Evolutionary conservation across 1,284 basidiomycete species (phyloP), one percentile per base, ranked within the genome.

Genomic region (Porogramme epimiltina): DNA sequence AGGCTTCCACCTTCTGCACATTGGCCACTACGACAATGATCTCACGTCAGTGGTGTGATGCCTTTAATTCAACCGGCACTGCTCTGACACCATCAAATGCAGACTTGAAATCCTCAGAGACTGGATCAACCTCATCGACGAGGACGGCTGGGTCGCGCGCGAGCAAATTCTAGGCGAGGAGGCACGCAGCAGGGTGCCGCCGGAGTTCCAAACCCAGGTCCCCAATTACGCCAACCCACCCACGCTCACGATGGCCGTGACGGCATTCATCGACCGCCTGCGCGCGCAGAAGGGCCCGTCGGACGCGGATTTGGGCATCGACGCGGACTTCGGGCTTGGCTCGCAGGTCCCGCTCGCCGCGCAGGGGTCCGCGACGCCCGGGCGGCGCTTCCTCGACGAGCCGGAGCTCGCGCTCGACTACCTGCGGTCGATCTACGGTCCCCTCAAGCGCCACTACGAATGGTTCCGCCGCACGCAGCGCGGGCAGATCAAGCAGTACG

Each of bases 141-240:
- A 91, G 25, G 84, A 97, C 61, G 95, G 95, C 2, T 98, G 95
- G 95, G 90, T 98, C 45, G 95, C 87, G 2, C 81, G 95, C 18
- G 95, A 98, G 71, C 95, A 98, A 68, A 97, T 97, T 54, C 79
- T 98, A 0, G 95, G 95, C 8, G 94, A 95, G 59, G 95, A 98
- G 73, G 94, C 95, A 3, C 82, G 95, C 38, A 95, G 91, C 76
- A 91, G 89, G 70, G 90, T 87, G 52, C 95, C 95, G 2, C 61
- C 74, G 22, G 89, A 95, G 65, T 98, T 98, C 74, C 89, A 89
- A 66, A 91, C 89, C 1, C 95, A 98, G 70, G 92, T 95, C 26
- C 94, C 95, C 10, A 89, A 83, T 51, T 93, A 93, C 65, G 95
- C 92, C 45, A 98, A 98, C 68, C 95, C 95, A 2, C 95, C 95